These are phyloP conservation scores for Colletotrichum tabaci DNA, from an alignment of 2,329 filamentous ascomycete species.

Conservation along the genomic window DNA sequence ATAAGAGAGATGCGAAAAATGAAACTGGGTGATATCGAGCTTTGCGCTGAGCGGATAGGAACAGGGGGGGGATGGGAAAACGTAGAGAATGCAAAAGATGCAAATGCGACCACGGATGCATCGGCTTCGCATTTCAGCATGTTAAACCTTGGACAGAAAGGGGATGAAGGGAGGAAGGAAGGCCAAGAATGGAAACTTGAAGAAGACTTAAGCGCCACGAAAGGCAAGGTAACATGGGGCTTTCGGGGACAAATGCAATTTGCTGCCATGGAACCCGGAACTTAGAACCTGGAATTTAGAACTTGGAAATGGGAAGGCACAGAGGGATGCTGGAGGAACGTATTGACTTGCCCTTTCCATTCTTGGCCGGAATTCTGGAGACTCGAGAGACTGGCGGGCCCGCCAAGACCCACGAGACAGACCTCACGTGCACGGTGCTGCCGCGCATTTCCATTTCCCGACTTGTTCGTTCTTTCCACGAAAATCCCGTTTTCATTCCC, in stretches of 20 bases:
- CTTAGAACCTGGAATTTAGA: neutral
- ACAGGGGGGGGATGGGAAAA: constrained; percentile 15
- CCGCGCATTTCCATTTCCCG: neutral
- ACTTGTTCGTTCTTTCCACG: neutral
- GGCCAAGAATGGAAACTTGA: constrained; percentile 13
- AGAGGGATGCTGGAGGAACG: no score
- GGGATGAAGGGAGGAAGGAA: neutral
- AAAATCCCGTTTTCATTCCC: neutral
- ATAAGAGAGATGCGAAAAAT: neutral
- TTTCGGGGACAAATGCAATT: neutral
- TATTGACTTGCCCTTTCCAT: neutral
- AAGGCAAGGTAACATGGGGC: neutral
- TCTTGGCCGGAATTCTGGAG: neutral
- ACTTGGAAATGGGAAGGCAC: constrained; percentile 1
- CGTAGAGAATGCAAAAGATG: constrained; percentile 4
- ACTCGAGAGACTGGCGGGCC: neutral
- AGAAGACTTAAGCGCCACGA: neutral
- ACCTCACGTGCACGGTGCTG: constrained; percentile 1
- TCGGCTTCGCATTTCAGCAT: constrained; percentile 15
- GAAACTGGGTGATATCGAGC: no score
- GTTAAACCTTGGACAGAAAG: neutral
- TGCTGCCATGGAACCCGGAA: neutral
- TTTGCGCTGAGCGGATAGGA: neutral
- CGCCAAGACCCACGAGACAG: neutral
- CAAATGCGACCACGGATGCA: constrained; percentile 2